phyloP scores from a whole-genome alignment of 495 filamentous ascomycete species.

The Corynascus novoguineensis region DNA sequence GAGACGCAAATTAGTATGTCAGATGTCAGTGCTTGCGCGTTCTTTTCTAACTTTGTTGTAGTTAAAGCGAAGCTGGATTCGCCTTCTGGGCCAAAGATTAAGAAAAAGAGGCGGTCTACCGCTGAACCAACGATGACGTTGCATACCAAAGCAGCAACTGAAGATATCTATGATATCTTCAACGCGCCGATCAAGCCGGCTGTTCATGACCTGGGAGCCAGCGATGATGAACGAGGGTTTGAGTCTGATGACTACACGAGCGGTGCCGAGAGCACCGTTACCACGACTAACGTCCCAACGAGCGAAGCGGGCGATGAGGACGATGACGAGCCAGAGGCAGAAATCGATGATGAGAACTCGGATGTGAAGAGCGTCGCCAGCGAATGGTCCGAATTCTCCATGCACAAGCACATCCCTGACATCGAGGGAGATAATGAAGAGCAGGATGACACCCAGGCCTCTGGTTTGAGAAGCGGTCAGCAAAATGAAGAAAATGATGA shows the following conservation, averaged over 20 bases:
- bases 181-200: slow-evolving; percentile 72
- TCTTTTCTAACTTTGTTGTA: slow-evolving; percentile 32
- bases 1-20: slow-evolving; percentile 79
- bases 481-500: slow-evolving; percentile 27
- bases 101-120: slow-evolving; percentile 55
- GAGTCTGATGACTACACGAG: slow-evolving; percentile 75
- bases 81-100: slow-evolving; percentile 70
- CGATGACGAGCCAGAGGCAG: slow-evolving; percentile 41
- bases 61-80: slow-evolving; percentile 92
- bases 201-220: slow-evolving; percentile 41
- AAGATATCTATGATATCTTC: slow-evolving; percentile 96
- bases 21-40: background rate
- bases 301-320: slow-evolving; percentile 40
- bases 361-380: slow-evolving; percentile 56
- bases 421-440: slow-evolving; percentile 25
- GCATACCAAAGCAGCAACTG: slow-evolving; percentile 88
- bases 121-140: slow-evolving; percentile 93
- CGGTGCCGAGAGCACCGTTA: slow-evolving; percentile 75
- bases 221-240: slow-evolving; percentile 61
- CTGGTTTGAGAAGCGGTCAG: slow-evolving; percentile 23
- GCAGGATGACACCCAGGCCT: slow-evolving; percentile 23
- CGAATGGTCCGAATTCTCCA: slow-evolving; percentile 83
- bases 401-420: slow-evolving; percentile 62
- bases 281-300: slow-evolving; percentile 39
- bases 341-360: slow-evolving; percentile 53